These are phyloP conservation scores for Plasmodium fragile DNA, from an alignment of 169 alveolate genomes.

Conservation along the genomic window DNA sequence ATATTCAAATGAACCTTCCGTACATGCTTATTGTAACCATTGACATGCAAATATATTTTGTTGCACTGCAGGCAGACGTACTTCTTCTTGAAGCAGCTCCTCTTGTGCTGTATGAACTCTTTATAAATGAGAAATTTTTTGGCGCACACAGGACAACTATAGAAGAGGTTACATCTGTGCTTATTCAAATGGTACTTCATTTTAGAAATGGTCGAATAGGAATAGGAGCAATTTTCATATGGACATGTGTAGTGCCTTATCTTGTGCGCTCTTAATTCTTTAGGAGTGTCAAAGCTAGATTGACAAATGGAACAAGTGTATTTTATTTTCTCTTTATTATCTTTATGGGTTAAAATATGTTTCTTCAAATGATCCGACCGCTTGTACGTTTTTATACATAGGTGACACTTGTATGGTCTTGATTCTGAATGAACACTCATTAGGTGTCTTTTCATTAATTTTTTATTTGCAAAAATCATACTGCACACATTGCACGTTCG, in stretches of 20 bases:
- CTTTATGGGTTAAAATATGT: constrained; percentile 77
- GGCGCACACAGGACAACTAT: constrained; percentile 54
- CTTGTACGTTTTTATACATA: constrained; percentile 74
- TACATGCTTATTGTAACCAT: constrained; percentile 66
- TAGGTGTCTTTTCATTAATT: constrained; percentile 69
- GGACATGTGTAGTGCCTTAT: constrained; percentile 68
- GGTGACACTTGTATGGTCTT: constrained; percentile 74
- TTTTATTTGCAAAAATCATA: constrained; percentile 68
- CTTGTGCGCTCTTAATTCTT: constrained; percentile 54
- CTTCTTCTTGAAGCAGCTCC: constrained; percentile 46
- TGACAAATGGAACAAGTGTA: constrained; percentile 49
- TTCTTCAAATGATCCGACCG: constrained; percentile 84
- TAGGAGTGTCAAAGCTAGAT: constrained; percentile 6
- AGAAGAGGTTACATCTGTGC: constrained; percentile 41
- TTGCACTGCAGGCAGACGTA: constrained; percentile 61
- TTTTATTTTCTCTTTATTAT: constrained; percentile 23
- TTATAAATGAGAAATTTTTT: constrained; percentile 41
- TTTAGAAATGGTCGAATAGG: constrained; percentile 61
- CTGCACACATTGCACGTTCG: constrained; percentile 60
- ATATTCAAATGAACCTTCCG: constrained; percentile 46
- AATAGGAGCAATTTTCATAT: constrained; percentile 68
- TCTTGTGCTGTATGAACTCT: constrained; percentile 65
- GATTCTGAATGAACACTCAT: constrained; percentile 73
- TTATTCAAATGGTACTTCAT: constrained; percentile 74
- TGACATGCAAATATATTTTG: constrained; percentile 53